A percentile compares a stretch with the other conserved stretches of the same genome.
Conservation (phyloP, 306 rosid genomes). For the Prunus mira region DNA sequence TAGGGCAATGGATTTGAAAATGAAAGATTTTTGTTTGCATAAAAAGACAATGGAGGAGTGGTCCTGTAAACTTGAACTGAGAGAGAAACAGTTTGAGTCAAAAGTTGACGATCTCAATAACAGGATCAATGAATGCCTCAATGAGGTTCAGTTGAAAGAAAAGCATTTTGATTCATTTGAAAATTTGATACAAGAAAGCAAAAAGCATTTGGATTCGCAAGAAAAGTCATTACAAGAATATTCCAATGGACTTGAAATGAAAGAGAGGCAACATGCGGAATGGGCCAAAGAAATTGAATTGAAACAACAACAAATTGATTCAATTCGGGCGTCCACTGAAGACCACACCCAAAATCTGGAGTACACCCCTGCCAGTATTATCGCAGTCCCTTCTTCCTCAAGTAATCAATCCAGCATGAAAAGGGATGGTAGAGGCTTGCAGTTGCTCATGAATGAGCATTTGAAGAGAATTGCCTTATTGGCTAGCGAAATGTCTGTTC, state of each 20-base stretch:
- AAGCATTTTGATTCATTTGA: background rate
- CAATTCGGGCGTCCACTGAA: background rate
- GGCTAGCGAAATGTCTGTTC: background rate
- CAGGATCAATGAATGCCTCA: constrained; percentile 7
- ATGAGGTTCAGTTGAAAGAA: constrained; percentile 24
- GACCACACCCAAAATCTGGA: background rate
- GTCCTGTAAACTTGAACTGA: background rate
- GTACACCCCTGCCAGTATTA: background rate
- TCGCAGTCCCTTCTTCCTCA: background rate
- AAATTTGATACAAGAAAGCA: constrained; percentile 5
- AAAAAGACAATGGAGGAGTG: background rate
- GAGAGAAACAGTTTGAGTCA: background rate
- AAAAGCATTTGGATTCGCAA: background rate
- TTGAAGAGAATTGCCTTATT: constrained; percentile 9
- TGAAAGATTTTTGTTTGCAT: background rate
- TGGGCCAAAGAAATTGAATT: constrained; percentile 19
- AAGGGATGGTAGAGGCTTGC: background rate
- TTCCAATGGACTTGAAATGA: constrained; percentile 15
- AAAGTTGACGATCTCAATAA: background rate
- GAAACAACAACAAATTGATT: constrained; percentile 19
- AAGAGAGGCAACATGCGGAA: constrained; percentile 15
- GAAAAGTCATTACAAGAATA: background rate
- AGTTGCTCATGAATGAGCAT: background rate
- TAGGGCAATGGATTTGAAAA: background rate
- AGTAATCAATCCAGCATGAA: background rate